phyloP scores from a whole-genome alignment of 257 asterid genomes.

The Verbena officinalis region DNA sequence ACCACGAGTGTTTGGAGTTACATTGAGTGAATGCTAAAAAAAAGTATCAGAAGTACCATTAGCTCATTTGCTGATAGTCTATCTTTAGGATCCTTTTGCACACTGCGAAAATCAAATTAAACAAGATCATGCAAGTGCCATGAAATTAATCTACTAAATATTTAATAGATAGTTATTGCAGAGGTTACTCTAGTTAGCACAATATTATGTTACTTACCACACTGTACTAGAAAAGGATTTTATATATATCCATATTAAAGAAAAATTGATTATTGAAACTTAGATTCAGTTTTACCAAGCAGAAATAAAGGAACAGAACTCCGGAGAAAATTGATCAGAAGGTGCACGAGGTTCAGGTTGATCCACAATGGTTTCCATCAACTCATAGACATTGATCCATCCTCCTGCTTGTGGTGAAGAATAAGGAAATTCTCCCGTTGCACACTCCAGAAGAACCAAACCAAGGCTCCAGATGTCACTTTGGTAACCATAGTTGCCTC shows the following conservation, averaged over 20 bases:
- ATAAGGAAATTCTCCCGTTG: slow-evolving; percentile 85
- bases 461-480: slow-evolving; percentile 99
- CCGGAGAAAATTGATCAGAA: slow-evolving; percentile 74
- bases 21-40: too few species aligned
- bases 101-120: slow-evolving; percentile 49
- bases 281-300: slow-evolving; percentile 57
- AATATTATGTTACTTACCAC: slow-evolving; percentile 5
- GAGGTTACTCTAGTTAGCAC: too few species aligned
- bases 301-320: slow-evolving; percentile 87
- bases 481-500: slow-evolving; percentile 73
- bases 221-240: slow-evolving; percentile 1
- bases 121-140: slow-evolving; percentile 23
- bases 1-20: not conserved
- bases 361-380: slow-evolving; percentile 89
- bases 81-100: slow-evolving; percentile 87
- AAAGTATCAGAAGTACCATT: slow-evolving; percentile 53
- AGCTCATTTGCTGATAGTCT: slow-evolving; percentile 89
- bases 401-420: slow-evolving; percentile 86
- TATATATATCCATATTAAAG: slow-evolving; percentile 1
- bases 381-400: slow-evolving; percentile 86
- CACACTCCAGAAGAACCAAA: slow-evolving; percentile 89
- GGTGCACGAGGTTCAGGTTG: slow-evolving; percentile 85
- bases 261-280: slow-evolving; percentile 8
- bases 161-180: too few species aligned
- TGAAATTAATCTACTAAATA: not conserved